These are phyloP conservation scores for Colletotrichum australisinense DNA, from an alignment of 2,329 filamentous ascomycete species.

Conservation along the genomic window DNA sequence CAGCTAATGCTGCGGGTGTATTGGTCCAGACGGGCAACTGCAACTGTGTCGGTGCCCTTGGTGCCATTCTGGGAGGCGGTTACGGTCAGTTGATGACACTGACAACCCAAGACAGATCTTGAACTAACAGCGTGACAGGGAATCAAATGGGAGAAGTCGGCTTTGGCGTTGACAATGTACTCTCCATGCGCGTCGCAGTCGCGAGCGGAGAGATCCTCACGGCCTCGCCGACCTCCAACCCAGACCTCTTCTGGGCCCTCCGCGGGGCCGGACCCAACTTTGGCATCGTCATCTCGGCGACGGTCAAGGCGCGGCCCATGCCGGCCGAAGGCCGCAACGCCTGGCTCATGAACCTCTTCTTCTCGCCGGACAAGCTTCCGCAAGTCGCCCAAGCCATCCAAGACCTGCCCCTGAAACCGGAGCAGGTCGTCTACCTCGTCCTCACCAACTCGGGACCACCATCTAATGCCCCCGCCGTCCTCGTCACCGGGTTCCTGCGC, in stretches of 20 bases:
- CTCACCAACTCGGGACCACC: constrained; percentile 39
- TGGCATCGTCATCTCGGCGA: constrained; percentile 59
- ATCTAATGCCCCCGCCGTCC: constrained; percentile 40
- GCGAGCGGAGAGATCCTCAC: constrained; percentile 40
- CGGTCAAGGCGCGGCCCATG: constrained; percentile 51
- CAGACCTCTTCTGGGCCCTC: constrained; percentile 60
- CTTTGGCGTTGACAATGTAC: constrained; percentile 45
- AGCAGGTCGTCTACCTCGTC: constrained; percentile 49
- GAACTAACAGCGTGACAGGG: neutral
- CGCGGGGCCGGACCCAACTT: constrained; percentile 63
- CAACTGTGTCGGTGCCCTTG: constrained; percentile 41
- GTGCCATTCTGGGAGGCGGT: constrained; percentile 37
- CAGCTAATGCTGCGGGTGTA: constrained; percentile 23
- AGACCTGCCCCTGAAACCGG: constrained; percentile 46
- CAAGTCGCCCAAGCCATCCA: constrained; percentile 49
- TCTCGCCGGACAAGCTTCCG: constrained; percentile 42
- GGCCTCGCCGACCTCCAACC: constrained; percentile 40
- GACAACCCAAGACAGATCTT: no score
- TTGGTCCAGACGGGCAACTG: constrained; percentile 40
- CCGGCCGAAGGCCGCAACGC: constrained; percentile 40
- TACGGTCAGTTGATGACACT: constrained; percentile 1
- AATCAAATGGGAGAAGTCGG: constrained; percentile 35
- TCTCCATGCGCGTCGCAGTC: constrained; percentile 44
- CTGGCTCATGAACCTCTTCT: constrained; percentile 41
- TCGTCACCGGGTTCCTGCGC: constrained; percentile 44